These are phyloP conservation scores for Microdochium trichocladiopsis DNA, from an alignment of 2,329 filamentous ascomycete genomes.

Conservation along the genomic window DNA sequence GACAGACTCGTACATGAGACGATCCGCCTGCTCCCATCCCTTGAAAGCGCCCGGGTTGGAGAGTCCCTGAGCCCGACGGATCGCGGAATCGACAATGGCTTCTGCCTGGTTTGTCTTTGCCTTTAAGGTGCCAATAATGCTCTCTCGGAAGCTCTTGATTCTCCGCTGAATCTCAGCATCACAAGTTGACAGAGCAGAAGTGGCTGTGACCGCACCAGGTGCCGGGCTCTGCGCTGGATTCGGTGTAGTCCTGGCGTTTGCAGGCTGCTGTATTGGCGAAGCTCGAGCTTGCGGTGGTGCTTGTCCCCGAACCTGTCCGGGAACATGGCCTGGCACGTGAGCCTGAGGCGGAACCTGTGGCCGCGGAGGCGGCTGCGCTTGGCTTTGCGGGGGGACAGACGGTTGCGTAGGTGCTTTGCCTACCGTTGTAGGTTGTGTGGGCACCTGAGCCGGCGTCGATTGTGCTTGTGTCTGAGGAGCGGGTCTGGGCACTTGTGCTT, in stretches of 20 bases:
- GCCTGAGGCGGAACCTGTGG: background rate
- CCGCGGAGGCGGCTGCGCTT: background rate
- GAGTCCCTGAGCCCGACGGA: conserved; percentile 21
- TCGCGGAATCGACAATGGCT: conserved; percentile 21
- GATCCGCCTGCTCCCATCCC: conserved; percentile 21
- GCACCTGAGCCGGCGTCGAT: background rate
- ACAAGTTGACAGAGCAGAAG: conserved; percentile 6
- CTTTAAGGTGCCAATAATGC: conserved; percentile 19
- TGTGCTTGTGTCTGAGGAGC: background rate
- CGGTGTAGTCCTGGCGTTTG: conserved; percentile 1
- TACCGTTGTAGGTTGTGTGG: background rate
- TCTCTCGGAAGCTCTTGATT: conserved; percentile 18
- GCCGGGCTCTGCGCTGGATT: conserved; percentile 13
- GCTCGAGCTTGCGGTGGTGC: background rate
- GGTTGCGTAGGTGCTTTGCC: background rate
- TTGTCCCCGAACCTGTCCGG: background rate
- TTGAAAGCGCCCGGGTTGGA: conserved; percentile 15
- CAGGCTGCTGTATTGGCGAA: background rate
- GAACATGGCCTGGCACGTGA: background rate
- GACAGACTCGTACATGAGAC: conserved; percentile 20
- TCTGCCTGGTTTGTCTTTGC: conserved; percentile 21
- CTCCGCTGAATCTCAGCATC: conserved; percentile 21
- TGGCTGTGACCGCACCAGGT: conserved; percentile 12
- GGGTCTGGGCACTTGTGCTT: background rate
- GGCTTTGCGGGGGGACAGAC: background rate